Evolutionary conservation across 805 yeast genomes (phyloP), one percentile per base, ranked within the genome.

Genomic region (Starmerella roubikii): DNA sequence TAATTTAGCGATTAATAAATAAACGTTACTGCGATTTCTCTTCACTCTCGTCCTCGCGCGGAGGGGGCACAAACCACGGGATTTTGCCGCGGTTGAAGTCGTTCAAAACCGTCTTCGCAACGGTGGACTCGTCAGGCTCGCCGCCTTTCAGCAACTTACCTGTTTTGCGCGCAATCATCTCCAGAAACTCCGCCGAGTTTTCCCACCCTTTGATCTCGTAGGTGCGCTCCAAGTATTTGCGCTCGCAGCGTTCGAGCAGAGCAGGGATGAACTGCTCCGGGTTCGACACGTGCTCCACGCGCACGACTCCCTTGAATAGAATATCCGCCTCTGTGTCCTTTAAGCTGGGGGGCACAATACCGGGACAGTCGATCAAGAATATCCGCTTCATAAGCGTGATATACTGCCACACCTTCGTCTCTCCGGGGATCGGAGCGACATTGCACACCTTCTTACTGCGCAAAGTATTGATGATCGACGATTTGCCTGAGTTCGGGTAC

Each of bases 341-440:
- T 22, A 76, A 58, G 15, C 93, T 80, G 21, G 98, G 98, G 9
- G 98, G 98, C 17, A 88, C 98, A 56, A 88, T 88, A 63, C 98
- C 98, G 2, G 98, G 98, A 68, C 98, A 91, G 64, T 88, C 98
- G 54, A 88, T 91, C 53, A 88, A 66, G 62, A 86, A 88, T 37
- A 88, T 88, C 49, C 88, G 73, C 68, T 88, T 88, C 96, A 91
- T 88, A 53, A 88, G 68, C 3, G 98, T 86, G 54, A 88, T 86
- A 65, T 88, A 88, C 67, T 88, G 98, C 98, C 98, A 88, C 32
- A 88, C 96, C 62, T 88, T 88, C 26, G 98, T 88, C 59, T 88
- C 98, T 59, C 98, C 98, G 23, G 98, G 98, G 53, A 88, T 85
- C 34, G 98, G 98, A 1, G 98, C 98, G 34, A 88, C 97, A 32